Conservation (phyloP, 2,329 filamentous ascomycete species). For the Piedraia hortae region DNA sequence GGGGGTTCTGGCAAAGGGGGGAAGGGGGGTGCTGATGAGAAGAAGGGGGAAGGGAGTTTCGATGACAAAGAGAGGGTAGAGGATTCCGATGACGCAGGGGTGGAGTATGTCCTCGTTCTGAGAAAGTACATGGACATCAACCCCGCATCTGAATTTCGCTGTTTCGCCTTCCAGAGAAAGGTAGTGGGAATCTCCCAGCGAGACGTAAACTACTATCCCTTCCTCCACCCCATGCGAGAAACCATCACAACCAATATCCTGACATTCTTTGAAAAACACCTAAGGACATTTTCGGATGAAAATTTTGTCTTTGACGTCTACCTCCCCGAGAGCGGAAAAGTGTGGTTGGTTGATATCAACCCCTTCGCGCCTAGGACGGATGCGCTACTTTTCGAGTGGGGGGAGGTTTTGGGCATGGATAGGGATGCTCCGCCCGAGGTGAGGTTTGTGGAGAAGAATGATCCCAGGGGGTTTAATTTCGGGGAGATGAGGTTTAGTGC, state of each 20-base stretch:
- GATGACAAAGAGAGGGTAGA: no score
- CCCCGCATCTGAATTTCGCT: conserved; percentile 78
- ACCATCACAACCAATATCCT: conserved; percentile 40
- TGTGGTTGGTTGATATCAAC: conserved; percentile 81
- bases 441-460: conserved; percentile 53
- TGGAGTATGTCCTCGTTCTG: conserved; percentile 57
- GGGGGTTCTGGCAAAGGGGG: no score
- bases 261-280: conserved; percentile 46
- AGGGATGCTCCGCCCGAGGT: conserved; percentile 35
- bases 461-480: conserved; percentile 73
- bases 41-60: no score
- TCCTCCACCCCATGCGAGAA: conserved; percentile 39
- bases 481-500: conserved; percentile 70
- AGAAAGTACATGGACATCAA: conserved; percentile 73
- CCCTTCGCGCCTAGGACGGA: conserved; percentile 82
- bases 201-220: conserved; percentile 73
- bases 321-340: conserved; percentile 47
- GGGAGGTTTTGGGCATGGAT: conserved; percentile 46
- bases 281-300: conserved; percentile 58
- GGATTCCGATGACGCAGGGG: no score
- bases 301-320: conserved; percentile 85
- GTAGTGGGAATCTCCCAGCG: conserved; percentile 68
- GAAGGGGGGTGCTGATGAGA: no score
- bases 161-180: conserved; percentile 63
- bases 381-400: conserved; percentile 67